Percentiles rank a stretch among this genome's conserved stretches.
These are phyloP conservation scores for Kwoniella bestiolae DNA, from an alignment of 768 basidiomycete species.

Conservation along the genomic window DNA sequence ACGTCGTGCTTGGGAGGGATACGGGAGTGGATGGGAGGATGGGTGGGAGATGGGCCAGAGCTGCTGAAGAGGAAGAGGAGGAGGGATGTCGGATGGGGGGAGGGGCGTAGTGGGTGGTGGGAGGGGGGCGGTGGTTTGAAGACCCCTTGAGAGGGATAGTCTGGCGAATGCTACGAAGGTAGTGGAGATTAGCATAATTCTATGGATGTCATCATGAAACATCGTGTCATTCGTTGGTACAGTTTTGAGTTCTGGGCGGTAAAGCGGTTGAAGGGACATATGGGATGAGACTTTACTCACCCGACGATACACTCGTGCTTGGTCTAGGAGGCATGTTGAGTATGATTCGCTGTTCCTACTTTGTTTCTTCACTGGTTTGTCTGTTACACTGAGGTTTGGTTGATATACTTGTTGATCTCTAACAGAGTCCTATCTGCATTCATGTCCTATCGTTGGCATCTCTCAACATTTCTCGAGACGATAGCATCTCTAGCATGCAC, in stretches of 20 bases:
- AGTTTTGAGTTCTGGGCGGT: too few species aligned
- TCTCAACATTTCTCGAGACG: background rate
- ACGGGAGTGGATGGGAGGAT: conserved; percentile 31
- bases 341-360: background rate
- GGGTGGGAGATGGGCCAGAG: conserved; percentile 34
- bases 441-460: background rate
- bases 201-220: background rate
- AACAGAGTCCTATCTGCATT: background rate
- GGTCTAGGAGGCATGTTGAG: background rate
- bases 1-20: conserved; percentile 44
- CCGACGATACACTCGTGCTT: conserved; percentile 6
- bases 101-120: conserved; percentile 35
- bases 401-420: too few species aligned
- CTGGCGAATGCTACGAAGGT: conserved; percentile 17
- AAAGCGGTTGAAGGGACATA: too few species aligned
- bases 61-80: conserved; percentile 17
- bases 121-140: conserved; percentile 47
- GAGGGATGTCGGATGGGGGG: conserved; percentile 30
- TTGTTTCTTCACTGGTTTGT: too few species aligned
- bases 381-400: too few species aligned
- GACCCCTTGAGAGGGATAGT: conserved; percentile 18
- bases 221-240: background rate
- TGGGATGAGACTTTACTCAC: too few species aligned
- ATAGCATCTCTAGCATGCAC: too few species aligned
- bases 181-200: background rate